Evolutionary conservation across 768 basidiomycete species (phyloP).

Genomic region (Stropharia rugosoannulata): DNA sequence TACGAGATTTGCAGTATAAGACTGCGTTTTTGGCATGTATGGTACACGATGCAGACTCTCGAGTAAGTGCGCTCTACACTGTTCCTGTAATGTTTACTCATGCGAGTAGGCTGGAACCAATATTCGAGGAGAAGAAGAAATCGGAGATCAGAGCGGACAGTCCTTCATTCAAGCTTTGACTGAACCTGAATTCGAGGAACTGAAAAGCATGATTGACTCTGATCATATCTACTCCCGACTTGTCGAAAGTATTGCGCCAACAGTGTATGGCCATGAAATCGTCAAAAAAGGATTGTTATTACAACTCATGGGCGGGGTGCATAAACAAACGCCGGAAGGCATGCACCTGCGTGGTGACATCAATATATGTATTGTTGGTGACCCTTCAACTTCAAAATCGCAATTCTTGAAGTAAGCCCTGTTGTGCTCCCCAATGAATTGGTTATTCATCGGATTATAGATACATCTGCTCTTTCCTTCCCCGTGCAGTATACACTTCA

Average conservation of each 20-base stretch:
- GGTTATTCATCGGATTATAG: constrained; percentile 36
- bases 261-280: constrained; percentile 98
- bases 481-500: constrained; percentile 96
- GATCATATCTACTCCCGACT: constrained; percentile 94
- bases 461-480: constrained; percentile 97
- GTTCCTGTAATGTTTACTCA: background rate
- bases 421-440: background rate
- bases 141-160: constrained; percentile 73
- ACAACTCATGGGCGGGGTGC: constrained; percentile 98
- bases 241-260: constrained; percentile 94
- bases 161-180: constrained; percentile 89
- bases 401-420: constrained; percentile 91
- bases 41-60: constrained; percentile 88
- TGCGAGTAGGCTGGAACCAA: constrained; percentile 71
- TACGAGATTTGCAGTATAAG: constrained; percentile 95
- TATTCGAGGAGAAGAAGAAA: constrained; percentile 86
- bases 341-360: constrained; percentile 99
- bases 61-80: constrained; percentile 51
- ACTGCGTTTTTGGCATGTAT: constrained; percentile 98
- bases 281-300: constrained; percentile 97
- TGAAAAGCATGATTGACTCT: constrained; percentile 90
- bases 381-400: constrained; percentile 96
- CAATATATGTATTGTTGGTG: constrained; percentile 97
- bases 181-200: constrained; percentile 92
- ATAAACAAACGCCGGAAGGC: constrained; percentile 94